Base-by-base conservation (phyloP, 345 rosid genomes). In the Eucalyptus curtisii region DNA sequence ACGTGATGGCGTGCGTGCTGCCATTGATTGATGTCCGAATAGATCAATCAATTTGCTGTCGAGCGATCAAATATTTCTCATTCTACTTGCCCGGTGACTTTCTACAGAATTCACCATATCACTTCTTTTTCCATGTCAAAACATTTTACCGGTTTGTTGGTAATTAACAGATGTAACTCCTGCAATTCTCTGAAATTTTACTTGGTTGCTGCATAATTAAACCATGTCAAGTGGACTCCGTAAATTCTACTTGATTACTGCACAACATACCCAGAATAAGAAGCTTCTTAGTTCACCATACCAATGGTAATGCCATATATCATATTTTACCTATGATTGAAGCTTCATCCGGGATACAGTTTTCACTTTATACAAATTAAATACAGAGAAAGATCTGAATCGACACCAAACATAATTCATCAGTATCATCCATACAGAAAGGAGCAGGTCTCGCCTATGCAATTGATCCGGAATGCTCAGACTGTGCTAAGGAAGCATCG, bases 381-480 rank as follows among this genome's bases (percentile, higher is more conserved):
- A 76, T 76, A 76, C 30, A 2, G 9, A 22, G 45, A 37, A 76
- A 76, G 47, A 27, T 76, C 27, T 37, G 84, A 76, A 76, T 6
- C 8, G 47, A 22, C 47, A 22, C 47, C 84, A 40, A 40, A 40
- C 84, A 76, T 76, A 76, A 76, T 48, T 86, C 55, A 86, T 50
- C 42, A 55, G 66, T 33, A 86, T 50, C 40, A 86, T 86, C 61
- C 61, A 42, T 27, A 20, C 55, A 2, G 20, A 47, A 44, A 50
- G 87, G 53, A 61, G 82, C 59, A n/a, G 22, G 14, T 71, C 61
- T 42, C 87, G 90, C 50, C 17, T 92, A 91, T 25, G 90, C 89
- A 30, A 91, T 57, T 86, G 89, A 42, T 40, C 64, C 89, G 87
- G 92, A 89, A 86, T 90, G 88, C 89, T 92, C 92, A 52, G 90